These are phyloP conservation scores for Mycena citricolor DNA, from an alignment of 1,284 basidiomycete species.

Conservation along the genomic window DNA sequence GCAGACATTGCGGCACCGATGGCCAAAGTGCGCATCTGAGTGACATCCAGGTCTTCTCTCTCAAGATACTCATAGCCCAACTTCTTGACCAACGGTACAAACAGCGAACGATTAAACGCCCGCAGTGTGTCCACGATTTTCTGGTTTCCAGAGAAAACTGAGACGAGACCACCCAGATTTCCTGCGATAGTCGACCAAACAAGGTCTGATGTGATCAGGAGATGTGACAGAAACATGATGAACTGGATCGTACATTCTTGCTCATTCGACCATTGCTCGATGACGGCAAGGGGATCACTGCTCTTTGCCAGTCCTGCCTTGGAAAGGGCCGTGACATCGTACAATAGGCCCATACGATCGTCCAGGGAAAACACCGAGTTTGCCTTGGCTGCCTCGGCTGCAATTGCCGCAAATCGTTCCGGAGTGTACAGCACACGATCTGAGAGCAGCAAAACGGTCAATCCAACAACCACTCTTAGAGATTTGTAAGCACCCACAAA, in stretches of 20 bases:
- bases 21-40: constrained; percentile 77
- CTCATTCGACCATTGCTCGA: constrained; percentile 69
- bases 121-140: constrained; percentile 60
- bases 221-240: not conserved
- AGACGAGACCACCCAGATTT: constrained; percentile 55
- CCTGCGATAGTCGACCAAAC: constrained; percentile 68
- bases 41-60: constrained; percentile 70
- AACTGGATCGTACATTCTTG: constrained; percentile 60
- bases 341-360: constrained; percentile 86
- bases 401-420: constrained; percentile 79
- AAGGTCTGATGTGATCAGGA: constrained; percentile 46
- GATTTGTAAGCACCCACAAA: constrained; percentile 57
- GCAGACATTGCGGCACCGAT: constrained; percentile 65
- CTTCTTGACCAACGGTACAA: constrained; percentile 75
- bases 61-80: constrained; percentile 79
- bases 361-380: constrained; percentile 73
- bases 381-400: constrained; percentile 71
- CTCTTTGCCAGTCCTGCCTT: constrained; percentile 78
- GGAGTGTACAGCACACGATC: constrained; percentile 88
- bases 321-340: constrained; percentile 79
- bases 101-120: constrained; percentile 67
- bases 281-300: constrained; percentile 73
- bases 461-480: not conserved
- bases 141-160: constrained; percentile 85
- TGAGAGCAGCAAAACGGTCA: constrained; percentile 27